Base-by-base conservation (phyloP, 345 rosid genomes). In the Euclidium syriacum region DNA sequence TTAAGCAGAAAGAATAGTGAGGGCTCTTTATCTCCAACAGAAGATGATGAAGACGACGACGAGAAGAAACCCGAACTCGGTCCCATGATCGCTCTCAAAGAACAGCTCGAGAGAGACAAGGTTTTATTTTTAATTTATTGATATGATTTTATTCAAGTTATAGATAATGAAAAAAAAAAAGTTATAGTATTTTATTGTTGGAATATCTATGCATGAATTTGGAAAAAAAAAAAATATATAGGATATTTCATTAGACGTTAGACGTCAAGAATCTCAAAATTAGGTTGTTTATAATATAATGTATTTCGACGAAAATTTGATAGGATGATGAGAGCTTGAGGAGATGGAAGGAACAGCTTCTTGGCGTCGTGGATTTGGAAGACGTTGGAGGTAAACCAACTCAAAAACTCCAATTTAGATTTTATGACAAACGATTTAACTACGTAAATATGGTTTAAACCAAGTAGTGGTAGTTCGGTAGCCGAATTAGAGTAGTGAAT, bases 271-370 rank as follows among this genome's bases (percentile, higher is more conserved):
- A 26, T n/a, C n/a, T n/a, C n/a, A n/a, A n/a, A n/a, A n/a, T n/a
- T n/a, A n/a, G n/a, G n/a, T n/a, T n/a, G n/a, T n/a, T n/a, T n/a
- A n/a, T 3, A 3, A n/a, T 17, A 25, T 15, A 20, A 17, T 12
- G 29, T 19, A 14, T 22, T 42, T 38, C 3, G 0, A 4, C 35
- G 1, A 55, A 48, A 71, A 6, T 49, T 47, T 44, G 19, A 17
- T 10, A 86, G 97, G 97, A 90, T 39, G 97, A 90, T 75, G 97
- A 90, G 65, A 90, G 97, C 82, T 78, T 90, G 76, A 85, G 95
- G 79, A 90, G 85, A 68, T 90, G 97, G 97, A 90, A 90, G 69
- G 95, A 90, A 68, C 97, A 90, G 42, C 97, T 90, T 36, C 88
- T 90, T 19, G 87, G 95, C 3, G 71, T 75, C 27, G 95, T 90